Conservation (phyloP, 2,329 filamentous ascomycete species). For the Colletotrichum karsti region DNA sequence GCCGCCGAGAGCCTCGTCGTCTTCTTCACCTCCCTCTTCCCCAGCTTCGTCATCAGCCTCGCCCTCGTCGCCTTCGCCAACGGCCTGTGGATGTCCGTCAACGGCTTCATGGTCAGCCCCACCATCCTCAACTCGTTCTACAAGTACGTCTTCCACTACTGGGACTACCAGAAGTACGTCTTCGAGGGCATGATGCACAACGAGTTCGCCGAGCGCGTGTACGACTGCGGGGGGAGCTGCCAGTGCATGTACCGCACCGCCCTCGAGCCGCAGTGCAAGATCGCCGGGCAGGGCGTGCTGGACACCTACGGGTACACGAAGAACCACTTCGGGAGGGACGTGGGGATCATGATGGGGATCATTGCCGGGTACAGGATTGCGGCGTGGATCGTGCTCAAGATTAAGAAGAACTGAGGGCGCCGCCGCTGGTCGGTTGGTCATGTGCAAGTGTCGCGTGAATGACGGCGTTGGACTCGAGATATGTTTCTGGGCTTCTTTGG, state of each 20-base stretch:
- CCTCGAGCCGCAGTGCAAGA: slow-evolving; percentile 71
- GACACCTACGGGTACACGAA: slow-evolving; percentile 74
- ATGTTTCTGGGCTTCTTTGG: no score
- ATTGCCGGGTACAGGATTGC: slow-evolving; percentile 77
- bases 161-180: slow-evolving; percentile 87
- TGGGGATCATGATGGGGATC: slow-evolving; percentile 82
- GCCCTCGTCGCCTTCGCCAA: slow-evolving; percentile 87
- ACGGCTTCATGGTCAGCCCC: slow-evolving; percentile 81
- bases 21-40: slow-evolving; percentile 75
- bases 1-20: slow-evolving; percentile 87
- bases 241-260: slow-evolving; percentile 77
- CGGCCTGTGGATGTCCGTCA: slow-evolving; percentile 88
- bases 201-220: slow-evolving; percentile 75
- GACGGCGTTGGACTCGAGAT: no score
- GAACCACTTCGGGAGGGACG: slow-evolving; percentile 71
- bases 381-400: slow-evolving; percentile 68
- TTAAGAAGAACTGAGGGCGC: slow-evolving; percentile 20
- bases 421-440: neutral
- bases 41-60: slow-evolving; percentile 81
- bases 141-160: slow-evolving; percentile 88
- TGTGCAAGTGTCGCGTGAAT: no score
- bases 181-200: slow-evolving; percentile 96
- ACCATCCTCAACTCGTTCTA: slow-evolving; percentile 82
- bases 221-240: slow-evolving; percentile 66
- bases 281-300: slow-evolving; percentile 76